Base-by-base conservation (phyloP, 371 early-diverging fungal genomes). In the Capillidium heterosporum region DNA sequence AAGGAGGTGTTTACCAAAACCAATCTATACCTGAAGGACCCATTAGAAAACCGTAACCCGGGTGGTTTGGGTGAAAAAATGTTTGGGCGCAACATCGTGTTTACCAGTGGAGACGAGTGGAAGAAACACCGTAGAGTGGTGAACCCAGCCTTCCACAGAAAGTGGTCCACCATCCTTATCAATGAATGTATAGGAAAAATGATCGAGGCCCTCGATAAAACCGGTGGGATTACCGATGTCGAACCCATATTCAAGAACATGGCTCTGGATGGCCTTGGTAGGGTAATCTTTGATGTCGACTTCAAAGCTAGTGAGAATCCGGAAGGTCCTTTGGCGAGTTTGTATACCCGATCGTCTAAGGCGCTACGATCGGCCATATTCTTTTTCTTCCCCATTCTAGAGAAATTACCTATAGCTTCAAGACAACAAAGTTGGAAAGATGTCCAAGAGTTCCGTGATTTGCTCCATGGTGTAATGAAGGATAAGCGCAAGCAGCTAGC, bases 261-360 rank as follows among this genome's bases (percentile, higher is more conserved):
- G 46, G 42, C 47, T 7, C 32, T 56, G 1, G 56, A 56, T 46
- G 46, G 13, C 17, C 5, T 56, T 2, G 56, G 56, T 8, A 56
- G 44, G 23, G 63, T 41, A 50, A 52, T 28, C n/a, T 60, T 1
- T 24, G 47, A 21, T 57, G 56, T 41, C 48, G 47, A 26, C 66
- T 47, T 13, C 29, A 59, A 3, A 59, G 35, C 35, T 7, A 35
- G 35, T 13, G 35, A 35, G 13, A 13, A 7, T 7, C 62, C 27
- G 61, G 62, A 26, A 52, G 60, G 3, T 54, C 59, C 5, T 56
- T 68, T 26, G 64, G 64, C 47, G 60, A 63, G 11, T 54, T 48
- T 15, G 59, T 48, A 43, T 60, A 65, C 10, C 64, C 62, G 1
- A 64, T 63, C 46, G 62, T 61, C 8, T 10, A 54, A 13, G 39